Conservation (phyloP, 2,329 filamentous ascomycete species). For the Juglanconis oblonga region DNA sequence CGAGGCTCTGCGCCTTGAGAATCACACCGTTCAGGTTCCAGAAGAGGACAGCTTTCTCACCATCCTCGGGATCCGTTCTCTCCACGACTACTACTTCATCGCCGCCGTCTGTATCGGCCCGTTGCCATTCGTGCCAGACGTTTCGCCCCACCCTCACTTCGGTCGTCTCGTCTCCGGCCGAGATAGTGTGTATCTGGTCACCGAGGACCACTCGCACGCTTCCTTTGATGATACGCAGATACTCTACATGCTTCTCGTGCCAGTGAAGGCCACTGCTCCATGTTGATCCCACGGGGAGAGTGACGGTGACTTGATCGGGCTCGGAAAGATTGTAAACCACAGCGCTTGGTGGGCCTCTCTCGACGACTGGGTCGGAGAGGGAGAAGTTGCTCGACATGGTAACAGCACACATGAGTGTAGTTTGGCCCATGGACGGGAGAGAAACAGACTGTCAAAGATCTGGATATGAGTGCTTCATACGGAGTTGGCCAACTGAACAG, state of each 20-base stretch:
- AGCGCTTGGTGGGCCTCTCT: conserved; percentile 10
- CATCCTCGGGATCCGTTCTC: conserved; percentile 43
- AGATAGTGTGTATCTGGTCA: conserved; percentile 17
- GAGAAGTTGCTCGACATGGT: conserved; percentile 1
- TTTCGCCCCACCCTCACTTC: conserved; percentile 34
- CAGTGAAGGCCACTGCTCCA: conserved; percentile 50
- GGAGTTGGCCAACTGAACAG: background rate
- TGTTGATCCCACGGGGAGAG: conserved; percentile 37
- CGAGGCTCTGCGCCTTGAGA: conserved; percentile 23
- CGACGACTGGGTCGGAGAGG: conserved; percentile 7
- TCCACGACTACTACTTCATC: conserved; percentile 42
- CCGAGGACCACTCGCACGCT: conserved; percentile 27
- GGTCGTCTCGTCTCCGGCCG: conserved; percentile 21
- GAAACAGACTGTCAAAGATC: background rate
- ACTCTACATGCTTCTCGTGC: conserved; percentile 46
- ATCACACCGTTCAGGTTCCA: conserved; percentile 45
- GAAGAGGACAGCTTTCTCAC: conserved; percentile 46
- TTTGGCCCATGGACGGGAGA: background rate
- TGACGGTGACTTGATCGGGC: conserved; percentile 37
- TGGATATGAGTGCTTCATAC: background rate
- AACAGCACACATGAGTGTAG: background rate
- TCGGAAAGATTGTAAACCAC: conserved; percentile 32
- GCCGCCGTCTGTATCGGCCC: conserved; percentile 28
- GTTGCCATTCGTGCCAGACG: conserved; percentile 45
- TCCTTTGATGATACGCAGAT: conserved; percentile 39